Evolutionary conservation across 495 filamentous ascomycete species (phyloP).

Genomic region (Chlorociboria aeruginascens): DNA sequence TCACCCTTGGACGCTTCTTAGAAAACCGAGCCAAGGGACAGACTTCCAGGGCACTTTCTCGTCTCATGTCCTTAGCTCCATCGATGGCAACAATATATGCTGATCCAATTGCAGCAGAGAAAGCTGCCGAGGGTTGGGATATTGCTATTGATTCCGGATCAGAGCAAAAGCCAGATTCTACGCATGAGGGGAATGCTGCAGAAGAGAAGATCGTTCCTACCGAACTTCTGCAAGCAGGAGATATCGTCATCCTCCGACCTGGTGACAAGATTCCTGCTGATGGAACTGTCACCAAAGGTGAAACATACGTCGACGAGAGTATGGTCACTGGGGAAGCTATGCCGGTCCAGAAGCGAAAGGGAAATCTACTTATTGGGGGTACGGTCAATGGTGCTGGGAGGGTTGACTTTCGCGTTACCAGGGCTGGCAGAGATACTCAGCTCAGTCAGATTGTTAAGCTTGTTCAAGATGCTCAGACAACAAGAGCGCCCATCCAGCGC

Average conservation of each 20-base stretch:
- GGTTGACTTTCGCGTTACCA: constrained; percentile 84
- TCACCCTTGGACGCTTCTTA: constrained; percentile 80
- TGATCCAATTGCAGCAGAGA: constrained; percentile 90
- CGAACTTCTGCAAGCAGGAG: constrained; percentile 87
- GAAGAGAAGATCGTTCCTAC: constrained; percentile 82
- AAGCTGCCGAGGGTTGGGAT: constrained; percentile 72
- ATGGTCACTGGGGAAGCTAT: constrained; percentile 98
- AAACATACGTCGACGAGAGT: constrained; percentile 91
- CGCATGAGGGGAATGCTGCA: constrained; percentile 40
- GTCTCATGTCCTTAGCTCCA: constrained; percentile 88
- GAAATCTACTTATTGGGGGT: constrained; percentile 74
- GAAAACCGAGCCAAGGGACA: constrained; percentile 96
- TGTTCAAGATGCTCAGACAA: constrained; percentile 93
- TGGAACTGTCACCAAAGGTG: constrained; percentile 72
- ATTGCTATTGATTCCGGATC: constrained; percentile 20
- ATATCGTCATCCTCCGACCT: constrained; percentile 84
- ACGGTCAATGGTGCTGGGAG: constrained; percentile 92
- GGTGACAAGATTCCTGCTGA: constrained; percentile 97
- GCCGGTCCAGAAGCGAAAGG: constrained; percentile 78
- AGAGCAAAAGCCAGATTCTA: constrained; percentile 28
- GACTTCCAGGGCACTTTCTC: constrained; percentile 88
- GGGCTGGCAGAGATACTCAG: constrained; percentile 90
- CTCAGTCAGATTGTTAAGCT: constrained; percentile 95
- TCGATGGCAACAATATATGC: constrained; percentile 97
- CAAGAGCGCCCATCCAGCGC: constrained; percentile 85